phyloP scores from a whole-genome alignment of 345 rosid genomes.

The Eucalyptus pauciflora region DNA sequence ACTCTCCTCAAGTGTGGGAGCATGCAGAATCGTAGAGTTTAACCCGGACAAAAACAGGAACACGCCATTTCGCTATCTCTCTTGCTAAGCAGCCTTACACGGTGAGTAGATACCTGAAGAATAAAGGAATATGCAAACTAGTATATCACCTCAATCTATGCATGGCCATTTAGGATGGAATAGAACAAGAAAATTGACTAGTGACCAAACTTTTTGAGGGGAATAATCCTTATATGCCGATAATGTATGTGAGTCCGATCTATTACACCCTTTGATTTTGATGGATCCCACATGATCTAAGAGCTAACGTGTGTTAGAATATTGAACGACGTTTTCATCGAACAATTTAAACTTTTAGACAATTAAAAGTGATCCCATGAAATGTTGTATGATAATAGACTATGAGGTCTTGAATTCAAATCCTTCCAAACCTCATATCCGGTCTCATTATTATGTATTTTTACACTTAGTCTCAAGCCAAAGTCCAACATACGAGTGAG shows the following conservation, averaged over 20 bases:
- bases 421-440: rapidly evolving
- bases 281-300: background rate
- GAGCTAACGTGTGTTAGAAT: background rate
- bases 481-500: background rate
- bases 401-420: background rate
- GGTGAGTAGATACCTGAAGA: background rate
- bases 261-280: background rate
- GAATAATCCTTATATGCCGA: background rate
- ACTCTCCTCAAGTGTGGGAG: background rate
- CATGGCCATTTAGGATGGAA: background rate
- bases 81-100: background rate
- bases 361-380: background rate
- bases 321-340: rapidly evolving
- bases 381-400: background rate
- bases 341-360: background rate
- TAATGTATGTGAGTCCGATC: background rate
- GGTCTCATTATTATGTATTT: background rate
- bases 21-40: background rate
- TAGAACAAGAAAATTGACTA: background rate
- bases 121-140: background rate
- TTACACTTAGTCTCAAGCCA: background rate
- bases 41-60: background rate
- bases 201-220: background rate
- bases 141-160: background rate
- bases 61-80: background rate